Evolutionary conservation across 495 filamentous ascomycete species (phyloP), one percentile per base, ranked within the genome.

Genomic region (Gamarada debralockiae): DNA sequence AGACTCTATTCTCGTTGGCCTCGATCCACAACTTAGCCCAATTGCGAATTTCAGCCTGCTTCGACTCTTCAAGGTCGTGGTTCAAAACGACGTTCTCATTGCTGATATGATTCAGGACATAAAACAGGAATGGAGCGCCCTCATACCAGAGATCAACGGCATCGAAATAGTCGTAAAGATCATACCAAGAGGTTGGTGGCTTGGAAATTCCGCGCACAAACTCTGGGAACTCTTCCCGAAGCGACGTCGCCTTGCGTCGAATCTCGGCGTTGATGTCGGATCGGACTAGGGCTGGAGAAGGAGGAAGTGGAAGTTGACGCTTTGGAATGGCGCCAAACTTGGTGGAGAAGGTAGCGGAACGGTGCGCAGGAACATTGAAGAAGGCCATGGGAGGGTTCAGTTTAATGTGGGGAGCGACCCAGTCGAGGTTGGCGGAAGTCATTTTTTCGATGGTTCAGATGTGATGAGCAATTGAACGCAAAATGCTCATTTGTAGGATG

Each of bases 121-220:
- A 53, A 55, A 51, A 69, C 25, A 82, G 66, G 50, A 82, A 82
- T 18, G 53, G 52, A 0, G 69, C 62, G 4, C 75, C 71, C 14
- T 72, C 51, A 23, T 64, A 13, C 45, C 71, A 75, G 22, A 81
- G 71, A 46, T 83, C 79, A 37, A 65, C 50, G 2, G 64, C 58
- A 55, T 83, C 79, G 50, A 76, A 83, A 45, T 75, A 81, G n/a
- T 70, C 43, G 52, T 76, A 71, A 13, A 83, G 48, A 18, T 75
- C 61, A 42, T 62, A 54, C 50, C 58, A 74, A 13, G 14, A 23
- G 0, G 25, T 21, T 0, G 49, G 29, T 0, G 49, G 29, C 12
- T 37, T 59, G 25, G 9, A 6, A 18, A 47, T 31, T 3, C 15
- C 13, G n/a, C 24, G 21, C 4, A 8, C 18, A 31, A 75, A 62